phyloP scores from a whole-genome alignment of 2,329 filamentous ascomycete species.

The Paramyrothecium roridum region DNA sequence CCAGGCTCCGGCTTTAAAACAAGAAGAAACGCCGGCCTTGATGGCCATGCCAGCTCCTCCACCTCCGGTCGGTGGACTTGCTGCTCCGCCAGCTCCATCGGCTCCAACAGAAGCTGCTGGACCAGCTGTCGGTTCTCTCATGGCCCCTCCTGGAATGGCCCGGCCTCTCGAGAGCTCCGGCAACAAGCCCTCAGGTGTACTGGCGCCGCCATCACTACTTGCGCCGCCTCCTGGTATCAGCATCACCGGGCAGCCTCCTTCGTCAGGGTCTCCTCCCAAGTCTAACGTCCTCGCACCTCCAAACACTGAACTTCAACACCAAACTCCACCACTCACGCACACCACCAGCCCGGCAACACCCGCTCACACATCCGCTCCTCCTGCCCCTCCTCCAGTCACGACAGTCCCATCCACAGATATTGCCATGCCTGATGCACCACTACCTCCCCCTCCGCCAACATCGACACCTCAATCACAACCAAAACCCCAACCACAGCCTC shows the following conservation, averaged over 20 bases:
- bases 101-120: constrained; percentile 2
- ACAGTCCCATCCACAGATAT: not conserved
- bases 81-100: constrained; percentile 14
- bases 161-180: constrained; percentile 14
- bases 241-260: constrained; percentile 13
- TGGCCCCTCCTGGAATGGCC: constrained; percentile 16
- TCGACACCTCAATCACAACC: constrained; percentile 2
- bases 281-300: constrained; percentile 43
- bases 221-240: constrained; percentile 29
- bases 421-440: not conserved
- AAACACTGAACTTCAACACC: constrained; percentile 30
- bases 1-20: not conserved
- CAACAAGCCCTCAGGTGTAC: constrained; percentile 24
- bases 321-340: constrained; percentile 13
- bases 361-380: constrained; percentile 6
- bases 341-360: constrained; percentile 13
- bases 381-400: not conserved
- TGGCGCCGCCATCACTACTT: constrained; percentile 32
- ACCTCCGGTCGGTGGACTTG: constrained; percentile 13
- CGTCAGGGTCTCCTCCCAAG: constrained; percentile 30
- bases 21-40: constrained; percentile 4
- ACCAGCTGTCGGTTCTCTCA: constrained; percentile 4
- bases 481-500: constrained; percentile 1
- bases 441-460: not conserved
- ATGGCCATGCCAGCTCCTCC: constrained; percentile 17